Percentiles rank a stretch among this genome's conserved stretches.
Conservation (phyloP, 2,329 filamentous ascomycete species). For the Incumbomyces lentus region DNA sequence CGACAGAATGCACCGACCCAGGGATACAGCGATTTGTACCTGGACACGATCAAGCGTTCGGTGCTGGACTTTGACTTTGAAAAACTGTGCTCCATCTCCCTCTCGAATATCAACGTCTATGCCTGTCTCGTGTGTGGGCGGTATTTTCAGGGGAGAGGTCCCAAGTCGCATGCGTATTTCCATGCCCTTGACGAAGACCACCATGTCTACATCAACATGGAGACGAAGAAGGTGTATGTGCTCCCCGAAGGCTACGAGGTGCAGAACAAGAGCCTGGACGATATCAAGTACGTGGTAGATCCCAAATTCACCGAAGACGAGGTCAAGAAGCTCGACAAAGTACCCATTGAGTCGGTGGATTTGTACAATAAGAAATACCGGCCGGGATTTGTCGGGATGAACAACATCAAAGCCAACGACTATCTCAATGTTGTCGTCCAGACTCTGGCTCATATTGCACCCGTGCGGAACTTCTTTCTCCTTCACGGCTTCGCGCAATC, state of each 20-base stretch:
- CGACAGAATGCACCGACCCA: conserved; percentile 70
- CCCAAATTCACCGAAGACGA: conserved; percentile 73
- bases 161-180: conserved; percentile 93
- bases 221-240: conserved; percentile 81
- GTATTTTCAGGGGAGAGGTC: conserved; percentile 89
- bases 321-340: conserved; percentile 67
- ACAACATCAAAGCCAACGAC: conserved; percentile 99
- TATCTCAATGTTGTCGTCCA: conserved; percentile 95
- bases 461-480: conserved; percentile 83
- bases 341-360: conserved; percentile 55
- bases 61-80: conserved; percentile 98
- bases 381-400: conserved; percentile 92
- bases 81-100: conserved; percentile 88
- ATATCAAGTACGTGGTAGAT: conserved; percentile 97
- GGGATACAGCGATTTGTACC: conserved; percentile 90
- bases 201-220: conserved; percentile 97
- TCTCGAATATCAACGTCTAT: conserved; percentile 98
- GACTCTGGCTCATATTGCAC: conserved; percentile 77
- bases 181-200: conserved; percentile 91
- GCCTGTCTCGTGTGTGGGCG: conserved; percentile 95
- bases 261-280: conserved; percentile 82
- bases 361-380: conserved; percentile 75
- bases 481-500: conserved; percentile 66
- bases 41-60: conserved; percentile 89
- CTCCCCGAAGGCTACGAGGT: conserved; percentile 96